Percentiles rank a stretch among this genome's conserved stretches.
Conservation (phyloP, 345 rosid genomes). For the Erodium maritimum region DNA sequence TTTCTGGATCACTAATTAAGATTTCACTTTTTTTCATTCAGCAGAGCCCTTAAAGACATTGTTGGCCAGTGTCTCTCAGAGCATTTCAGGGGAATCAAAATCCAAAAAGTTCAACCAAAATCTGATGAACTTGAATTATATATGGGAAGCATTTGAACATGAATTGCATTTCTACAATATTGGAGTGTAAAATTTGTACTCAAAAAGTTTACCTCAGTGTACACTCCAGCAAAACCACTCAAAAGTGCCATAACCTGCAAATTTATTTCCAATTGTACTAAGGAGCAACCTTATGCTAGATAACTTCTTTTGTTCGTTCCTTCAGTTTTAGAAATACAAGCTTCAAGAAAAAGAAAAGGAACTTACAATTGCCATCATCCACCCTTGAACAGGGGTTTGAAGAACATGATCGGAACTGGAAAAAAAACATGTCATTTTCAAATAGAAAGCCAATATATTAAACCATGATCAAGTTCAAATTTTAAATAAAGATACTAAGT, state of each 20-base stretch:
- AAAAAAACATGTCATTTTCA: slow-evolving; percentile 13
- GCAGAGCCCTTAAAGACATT: background rate
- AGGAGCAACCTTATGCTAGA: background rate
- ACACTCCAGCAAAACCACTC: slow-evolving; percentile 94
- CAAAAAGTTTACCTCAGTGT: slow-evolving; percentile 58
- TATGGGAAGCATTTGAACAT: background rate
- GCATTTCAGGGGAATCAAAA: background rate
- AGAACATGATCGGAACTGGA: slow-evolving; percentile 90
- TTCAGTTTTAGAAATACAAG: slow-evolving; percentile 6
- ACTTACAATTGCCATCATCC: slow-evolving; percentile 97
- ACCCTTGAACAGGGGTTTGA: slow-evolving; percentile 80
- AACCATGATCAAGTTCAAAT: background rate
- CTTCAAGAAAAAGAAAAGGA: slow-evolving; percentile 1
- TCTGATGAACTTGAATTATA: background rate
- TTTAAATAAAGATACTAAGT: no score
- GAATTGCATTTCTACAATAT: background rate
- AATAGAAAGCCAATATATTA: background rate
- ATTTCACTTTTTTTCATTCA: background rate
- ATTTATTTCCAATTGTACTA: background rate
- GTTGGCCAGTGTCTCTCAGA: background rate
- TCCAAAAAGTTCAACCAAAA: background rate
- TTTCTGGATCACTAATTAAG: background rate
- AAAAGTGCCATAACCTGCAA: slow-evolving; percentile 89
- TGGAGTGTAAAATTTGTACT: background rate
- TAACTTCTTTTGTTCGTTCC: background rate